Base-by-base conservation (phyloP, 2,329 filamentous ascomycete genomes). In the Sphaceloma murrayae region DNA sequence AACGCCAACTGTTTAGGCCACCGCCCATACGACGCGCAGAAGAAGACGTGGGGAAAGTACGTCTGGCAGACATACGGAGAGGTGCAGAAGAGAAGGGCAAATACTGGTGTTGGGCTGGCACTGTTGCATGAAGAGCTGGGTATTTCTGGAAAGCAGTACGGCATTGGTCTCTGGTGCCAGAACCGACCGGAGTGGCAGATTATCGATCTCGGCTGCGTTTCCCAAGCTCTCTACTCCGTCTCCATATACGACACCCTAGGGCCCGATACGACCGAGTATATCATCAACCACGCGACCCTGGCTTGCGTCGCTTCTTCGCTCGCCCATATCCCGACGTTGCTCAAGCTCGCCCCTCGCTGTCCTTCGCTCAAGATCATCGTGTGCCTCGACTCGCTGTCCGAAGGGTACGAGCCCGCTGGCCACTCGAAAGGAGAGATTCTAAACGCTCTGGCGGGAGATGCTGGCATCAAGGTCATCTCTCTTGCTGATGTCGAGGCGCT, bases 351-450 rank as follows among this genome's bases (percentile, higher is more conserved):
- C 9, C 47, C 45, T 5, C 44, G 45, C 3, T 45, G 42, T 26
- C 44, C 47, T 2, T 43, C 33, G 9, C 29, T 49, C 22, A 49
- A 47, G 26, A 11, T 49, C 26, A 49, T 49, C 22, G 34, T 49
- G 14, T 45, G 36, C 21, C 45, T 49, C 11, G 47, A 49, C 17
- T 22, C 47, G 6, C 27, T 46, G 4, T 36, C 10, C 27, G 32
- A 43, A 8, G 46, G 42, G 14, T n/a, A 19, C 24, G 32, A 40
- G 27, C 34, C 22, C 8, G 45, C 34, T 3, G 36, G 45, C 7
- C 19, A 39, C 32, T 42, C 43, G 27, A 43, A 49, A 27, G 36
- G 31, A 33, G 78, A 80, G 18, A 66, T 98, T 11, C 30, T 49
- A 19, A 31, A 34, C 16, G 22, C 34, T 10, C 21, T 46, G 24